A percentile compares a stretch with the other conserved stretches of the same genome.
These are phyloP conservation scores for Pyrenophora graminea DNA, from an alignment of 2,329 filamentous ascomycete species.

Conservation along the genomic window DNA sequence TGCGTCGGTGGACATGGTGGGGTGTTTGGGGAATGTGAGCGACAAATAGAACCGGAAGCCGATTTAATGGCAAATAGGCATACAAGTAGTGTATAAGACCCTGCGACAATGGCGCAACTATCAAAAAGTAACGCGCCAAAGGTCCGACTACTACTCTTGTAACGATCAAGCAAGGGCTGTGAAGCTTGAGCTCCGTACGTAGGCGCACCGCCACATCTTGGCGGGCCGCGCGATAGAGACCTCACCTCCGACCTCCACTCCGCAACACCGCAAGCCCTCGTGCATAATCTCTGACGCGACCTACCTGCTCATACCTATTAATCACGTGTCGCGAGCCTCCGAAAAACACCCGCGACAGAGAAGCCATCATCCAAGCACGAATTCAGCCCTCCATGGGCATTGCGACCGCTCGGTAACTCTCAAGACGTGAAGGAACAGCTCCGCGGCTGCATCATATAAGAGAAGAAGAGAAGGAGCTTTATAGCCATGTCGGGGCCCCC, in stretches of 20 bases:
- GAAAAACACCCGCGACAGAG: neutral
- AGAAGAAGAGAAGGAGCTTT: conserved; percentile 28
- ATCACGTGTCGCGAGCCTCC: conserved; percentile 3
- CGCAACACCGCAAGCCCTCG: conserved; percentile 21
- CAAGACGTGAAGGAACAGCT: conserved; percentile 29
- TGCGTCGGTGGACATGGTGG: conserved; percentile 22
- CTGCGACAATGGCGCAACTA: neutral
- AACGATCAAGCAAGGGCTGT: conserved; percentile 2
- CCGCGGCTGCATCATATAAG: conserved; percentile 1
- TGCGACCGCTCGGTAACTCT: conserved; percentile 21
- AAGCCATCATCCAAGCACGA: neutral
- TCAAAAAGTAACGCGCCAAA: neutral
- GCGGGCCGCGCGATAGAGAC: conserved; percentile 24
- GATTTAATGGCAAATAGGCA: no score
- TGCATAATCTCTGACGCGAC: conserved; percentile 7
- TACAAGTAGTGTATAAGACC: neutral
- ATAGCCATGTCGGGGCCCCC: conserved; percentile 44
- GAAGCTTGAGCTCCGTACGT: conserved; percentile 4
- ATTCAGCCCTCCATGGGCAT: conserved; percentile 15
- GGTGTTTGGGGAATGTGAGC: neutral
- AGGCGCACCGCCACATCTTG: conserved; percentile 19
- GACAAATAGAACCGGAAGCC: no score
- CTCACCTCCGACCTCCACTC: conserved; percentile 31
- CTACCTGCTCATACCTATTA: neutral
- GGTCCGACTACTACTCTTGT: neutral